phyloP scores from a whole-genome alignment of 805 yeast species.

The Candida lessepsii region DNA sequence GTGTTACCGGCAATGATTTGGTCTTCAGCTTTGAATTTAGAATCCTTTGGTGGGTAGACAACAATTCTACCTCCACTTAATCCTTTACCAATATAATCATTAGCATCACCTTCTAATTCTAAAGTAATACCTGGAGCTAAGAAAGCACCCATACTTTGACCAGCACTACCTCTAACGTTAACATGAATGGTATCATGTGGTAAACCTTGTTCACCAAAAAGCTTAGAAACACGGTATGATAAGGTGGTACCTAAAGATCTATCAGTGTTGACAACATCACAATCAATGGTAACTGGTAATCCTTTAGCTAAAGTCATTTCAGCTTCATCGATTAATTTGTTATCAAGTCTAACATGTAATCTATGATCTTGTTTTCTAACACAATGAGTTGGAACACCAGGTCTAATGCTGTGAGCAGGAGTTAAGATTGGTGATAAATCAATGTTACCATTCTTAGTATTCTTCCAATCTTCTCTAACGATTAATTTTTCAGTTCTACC shows the following conservation, averaged over 20 bases:
- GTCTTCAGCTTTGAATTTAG: slow-evolving; percentile 89
- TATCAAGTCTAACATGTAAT: slow-evolving; percentile 88
- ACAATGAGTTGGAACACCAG: slow-evolving; percentile 93
- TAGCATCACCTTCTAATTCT: slow-evolving; percentile 95
- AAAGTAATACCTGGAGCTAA: slow-evolving; percentile 94
- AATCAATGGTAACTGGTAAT: slow-evolving; percentile 91
- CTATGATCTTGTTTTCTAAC: slow-evolving; percentile 93
- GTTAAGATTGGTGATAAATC: slow-evolving; percentile 92
- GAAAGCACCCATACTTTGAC: slow-evolving; percentile 98
- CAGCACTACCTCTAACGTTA: slow-evolving; percentile 88
- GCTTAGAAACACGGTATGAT: slow-evolving; percentile 90
- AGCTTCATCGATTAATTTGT: slow-evolving; percentile 93
- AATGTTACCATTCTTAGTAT: slow-evolving; percentile 85
- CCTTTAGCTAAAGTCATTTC: slow-evolving; percentile 95
- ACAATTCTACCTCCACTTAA: slow-evolving; percentile 91
- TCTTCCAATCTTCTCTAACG: slow-evolving; percentile 82
- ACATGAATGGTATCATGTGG: slow-evolving; percentile 97
- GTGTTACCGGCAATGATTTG: slow-evolving; percentile 97
- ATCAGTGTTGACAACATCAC: slow-evolving; percentile 92
- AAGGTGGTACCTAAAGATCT: slow-evolving; percentile 94
- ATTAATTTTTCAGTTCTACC: slow-evolving; percentile 91
- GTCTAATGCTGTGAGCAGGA: slow-evolving; percentile 94
- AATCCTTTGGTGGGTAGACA: slow-evolving; percentile 85
- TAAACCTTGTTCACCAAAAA: slow-evolving; percentile 87
- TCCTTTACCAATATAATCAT: slow-evolving; percentile 97